Base-by-base conservation (phyloP, 139 green algal species). In the Chlorella sp. region DNA sequence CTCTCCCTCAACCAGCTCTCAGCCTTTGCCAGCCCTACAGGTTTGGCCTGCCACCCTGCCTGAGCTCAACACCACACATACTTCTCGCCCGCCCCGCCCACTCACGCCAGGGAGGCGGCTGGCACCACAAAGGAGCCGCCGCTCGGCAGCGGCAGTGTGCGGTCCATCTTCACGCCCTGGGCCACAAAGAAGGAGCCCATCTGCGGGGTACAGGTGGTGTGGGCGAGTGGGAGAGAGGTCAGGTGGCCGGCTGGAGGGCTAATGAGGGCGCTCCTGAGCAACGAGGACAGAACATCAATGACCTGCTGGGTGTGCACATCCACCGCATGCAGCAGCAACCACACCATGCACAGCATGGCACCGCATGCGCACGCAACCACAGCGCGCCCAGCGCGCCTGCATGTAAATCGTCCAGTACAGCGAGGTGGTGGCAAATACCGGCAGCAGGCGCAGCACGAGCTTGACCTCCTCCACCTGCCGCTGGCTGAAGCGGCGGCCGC, bases 401-500 rank as follows among this genome's bases (percentile, higher is more conserved):
- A 89, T 91, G 90, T 98, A 98, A 78, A 99, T 93, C 41, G 94
- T 97, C 95, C 95, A 98, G 92, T 97, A 99, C 30, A 97, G 56
- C 72, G 96, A 93, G 36, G 93, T 97, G 82, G 94, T 92, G 82
- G 92, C 91, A 88, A 98, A 98, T 26, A 99, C 89, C 57, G 96
- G 96, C 80, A 98, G 89, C 88, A 98, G 92, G 64, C 96, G 91
- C 86, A 98, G 83, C 80, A 99, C 95, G 83, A 97, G 87, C 89
- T 96, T 96, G 30, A 98, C 96, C 92, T 98, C 96, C 88, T 98
- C 94, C 73, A 98, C 95, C 83, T 96, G 91, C 20, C 82, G 71
- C 21, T 51, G 55, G 2, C 88, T 90, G 86, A 93, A 96, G 30
- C 78, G 67, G 7, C 41, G 68, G 9, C 64, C 57, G 55, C 83